phyloP scores from a whole-genome alignment of 2,329 filamentous ascomycete species.

The Colletotrichum tropicale region DNA sequence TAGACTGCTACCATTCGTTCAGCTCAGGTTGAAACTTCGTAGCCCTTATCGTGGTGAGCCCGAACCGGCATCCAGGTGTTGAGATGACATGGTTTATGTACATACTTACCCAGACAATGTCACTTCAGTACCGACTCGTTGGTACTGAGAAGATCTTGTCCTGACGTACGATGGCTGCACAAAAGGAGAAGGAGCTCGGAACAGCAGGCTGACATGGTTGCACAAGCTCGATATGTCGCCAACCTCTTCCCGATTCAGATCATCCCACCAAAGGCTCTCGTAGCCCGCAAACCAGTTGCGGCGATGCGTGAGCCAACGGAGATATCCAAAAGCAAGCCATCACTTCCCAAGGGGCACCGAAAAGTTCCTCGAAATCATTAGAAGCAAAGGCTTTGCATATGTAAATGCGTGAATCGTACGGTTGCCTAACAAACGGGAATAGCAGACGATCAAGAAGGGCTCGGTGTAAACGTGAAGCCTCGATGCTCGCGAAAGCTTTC shows the following conservation, averaged over 20 bases:
- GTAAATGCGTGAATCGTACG: neutral
- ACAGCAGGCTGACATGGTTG: neutral
- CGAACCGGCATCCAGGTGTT: neutral
- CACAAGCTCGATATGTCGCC: neutral
- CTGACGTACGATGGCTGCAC: neutral
- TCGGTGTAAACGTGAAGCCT: neutral
- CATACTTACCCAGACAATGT: neutral
- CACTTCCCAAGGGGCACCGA: accelerated
- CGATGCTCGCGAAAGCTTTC: neutral
- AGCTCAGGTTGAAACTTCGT: neutral
- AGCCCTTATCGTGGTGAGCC: neutral
- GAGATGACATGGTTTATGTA: neutral
- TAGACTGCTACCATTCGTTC: neutral
- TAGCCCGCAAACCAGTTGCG: neutral
- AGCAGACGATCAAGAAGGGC: neutral
- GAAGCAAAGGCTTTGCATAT: neutral
- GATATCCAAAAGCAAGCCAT: neutral
- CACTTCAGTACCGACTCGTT: neutral
- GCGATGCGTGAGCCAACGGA: neutral
- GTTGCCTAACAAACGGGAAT: accelerated
- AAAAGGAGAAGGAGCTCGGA: neutral
- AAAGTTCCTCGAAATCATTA: accelerated
- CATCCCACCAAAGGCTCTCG: neutral
- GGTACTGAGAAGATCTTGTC: neutral
- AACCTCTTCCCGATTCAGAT: neutral